These are phyloP conservation scores for Kitagawia praeruptora DNA, from an alignment of 129 eudicot genomes.

Conservation along the genomic window DNA sequence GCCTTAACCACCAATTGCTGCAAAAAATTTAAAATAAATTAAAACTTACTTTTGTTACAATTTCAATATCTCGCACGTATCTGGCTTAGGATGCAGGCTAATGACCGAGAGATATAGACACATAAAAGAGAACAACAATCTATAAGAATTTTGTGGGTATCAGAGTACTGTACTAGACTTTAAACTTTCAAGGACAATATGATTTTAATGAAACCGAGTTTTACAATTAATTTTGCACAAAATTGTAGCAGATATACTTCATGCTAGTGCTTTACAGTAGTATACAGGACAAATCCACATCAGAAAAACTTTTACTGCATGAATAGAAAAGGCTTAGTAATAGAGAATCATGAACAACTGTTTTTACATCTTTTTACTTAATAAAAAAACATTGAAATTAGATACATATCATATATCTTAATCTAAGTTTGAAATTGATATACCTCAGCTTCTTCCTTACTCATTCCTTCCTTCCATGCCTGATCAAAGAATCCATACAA, in stretches of 20 bases:
- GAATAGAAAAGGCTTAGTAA: too few species aligned
- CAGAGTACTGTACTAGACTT: too few species aligned
- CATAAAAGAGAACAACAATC: too few species aligned
- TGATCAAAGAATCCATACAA: slow-evolving; percentile 95
- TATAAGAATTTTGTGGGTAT: neutral
- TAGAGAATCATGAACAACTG: too few species aligned
- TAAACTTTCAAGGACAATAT: too few species aligned
- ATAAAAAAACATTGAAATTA: too few species aligned
- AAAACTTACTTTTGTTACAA: neutral
- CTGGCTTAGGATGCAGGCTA: too few species aligned
- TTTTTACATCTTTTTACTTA: too few species aligned
- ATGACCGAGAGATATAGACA: too few species aligned
- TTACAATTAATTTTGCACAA: neutral
- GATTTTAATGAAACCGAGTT: neutral
- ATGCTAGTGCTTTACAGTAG: neutral
- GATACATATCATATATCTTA: too few species aligned
- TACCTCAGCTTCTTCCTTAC: slow-evolving; percentile 97
- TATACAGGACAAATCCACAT: neutral
- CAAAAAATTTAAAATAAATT: neutral
- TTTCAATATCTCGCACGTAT: neutral
- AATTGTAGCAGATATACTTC: neutral
- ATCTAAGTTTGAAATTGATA: too few species aligned
- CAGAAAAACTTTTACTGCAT: too few species aligned
- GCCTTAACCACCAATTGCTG: slow-evolving; percentile 87
- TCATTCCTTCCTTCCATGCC: slow-evolving; percentile 94